Percentiles rank a stretch among this genome's conserved stretches.
Evolutionary conservation across 768 basidiomycete genomes (phyloP).

Genomic region (Termitomyces titanicus): DNA sequence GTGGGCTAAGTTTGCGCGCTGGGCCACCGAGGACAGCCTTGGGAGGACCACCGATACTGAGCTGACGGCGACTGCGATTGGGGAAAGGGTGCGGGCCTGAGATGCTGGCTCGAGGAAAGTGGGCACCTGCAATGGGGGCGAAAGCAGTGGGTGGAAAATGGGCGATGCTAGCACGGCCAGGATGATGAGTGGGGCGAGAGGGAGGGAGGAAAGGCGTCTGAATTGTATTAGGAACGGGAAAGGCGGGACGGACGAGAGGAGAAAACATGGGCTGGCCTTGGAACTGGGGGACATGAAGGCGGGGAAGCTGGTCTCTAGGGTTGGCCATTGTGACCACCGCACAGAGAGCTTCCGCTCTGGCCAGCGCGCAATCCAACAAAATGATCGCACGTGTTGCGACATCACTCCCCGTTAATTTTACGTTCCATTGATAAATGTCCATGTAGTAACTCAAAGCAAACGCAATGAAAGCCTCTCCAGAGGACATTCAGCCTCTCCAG

Average conservation of each 20-base stretch:
- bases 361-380: too few relatives aligned
- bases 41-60: slow-evolving; percentile 84
- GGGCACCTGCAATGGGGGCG: slow-evolving; percentile 47
- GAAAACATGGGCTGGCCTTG: slow-evolving; percentile 57
- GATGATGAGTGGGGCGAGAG: slow-evolving; percentile 60
- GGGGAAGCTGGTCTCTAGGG: slow-evolving; percentile 44
- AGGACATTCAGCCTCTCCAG: background rate
- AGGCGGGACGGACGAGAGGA: slow-evolving; percentile 56
- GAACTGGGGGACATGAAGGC: slow-evolving; percentile 54
- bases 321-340: too few relatives aligned
- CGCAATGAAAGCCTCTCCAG: background rate
- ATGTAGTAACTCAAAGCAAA: too few relatives aligned
- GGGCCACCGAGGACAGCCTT: slow-evolving; percentile 83
- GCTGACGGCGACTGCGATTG: slow-evolving; percentile 61
- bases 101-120: slow-evolving; percentile 47
- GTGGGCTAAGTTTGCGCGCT: slow-evolving; percentile 69
- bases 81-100: slow-evolving; percentile 45
- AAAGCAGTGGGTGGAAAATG: slow-evolving; percentile 56
- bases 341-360: too few relatives aligned
- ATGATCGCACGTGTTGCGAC: too few relatives aligned
- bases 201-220: slow-evolving; percentile 77
- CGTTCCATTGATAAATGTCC: too few relatives aligned
- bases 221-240: slow-evolving; percentile 44
- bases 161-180: slow-evolving; percentile 54
- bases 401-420: too few relatives aligned